A percentile compares a stretch with the other conserved stretches of the same genome.
Conservation (phyloP, 768 basidiomycete species). For the Boletus vinaceobasis region DNA sequence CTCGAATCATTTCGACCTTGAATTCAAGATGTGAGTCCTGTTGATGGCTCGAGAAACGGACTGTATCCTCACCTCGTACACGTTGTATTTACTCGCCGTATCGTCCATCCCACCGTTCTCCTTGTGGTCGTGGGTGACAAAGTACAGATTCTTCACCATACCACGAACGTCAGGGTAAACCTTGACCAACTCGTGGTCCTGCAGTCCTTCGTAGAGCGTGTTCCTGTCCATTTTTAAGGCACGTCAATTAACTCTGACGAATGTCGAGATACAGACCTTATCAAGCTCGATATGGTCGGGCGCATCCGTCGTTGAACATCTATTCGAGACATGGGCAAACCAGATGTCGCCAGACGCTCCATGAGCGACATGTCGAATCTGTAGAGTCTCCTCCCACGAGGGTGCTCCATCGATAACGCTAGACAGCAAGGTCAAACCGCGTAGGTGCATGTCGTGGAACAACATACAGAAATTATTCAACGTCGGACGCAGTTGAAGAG, state of each 20-base stretch:
- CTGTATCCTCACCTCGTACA: conserved; percentile 62
- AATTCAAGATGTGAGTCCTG: not conserved
- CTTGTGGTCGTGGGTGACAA: conserved; percentile 57
- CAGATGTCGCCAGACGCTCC: conserved; percentile 61
- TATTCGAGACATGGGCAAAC: conserved; percentile 65
- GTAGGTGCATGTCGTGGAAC: not conserved
- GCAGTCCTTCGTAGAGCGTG: conserved; percentile 58
- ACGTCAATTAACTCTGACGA: not conserved
- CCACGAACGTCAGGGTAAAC: conserved; percentile 58
- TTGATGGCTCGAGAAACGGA: not conserved
- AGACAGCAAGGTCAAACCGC: not conserved
- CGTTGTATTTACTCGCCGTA: conserved; percentile 63
- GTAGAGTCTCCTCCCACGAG: conserved; percentile 51
- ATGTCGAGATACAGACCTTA: conserved; percentile 9
- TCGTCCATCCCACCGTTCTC: conserved; percentile 63
- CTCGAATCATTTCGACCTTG: conserved; percentile 46
- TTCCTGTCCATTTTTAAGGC: conserved; percentile 31
- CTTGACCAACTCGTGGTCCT: conserved; percentile 53
- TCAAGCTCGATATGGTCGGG: conserved; percentile 59
- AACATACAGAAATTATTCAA: conserved; percentile 58
- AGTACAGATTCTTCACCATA: conserved; percentile 61
- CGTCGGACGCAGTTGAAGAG: conserved; percentile 68
- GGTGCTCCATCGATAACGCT: conserved; percentile 71
- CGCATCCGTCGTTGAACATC: conserved; percentile 76
- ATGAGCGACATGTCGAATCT: conserved; percentile 73